A percentile compares a stretch with the other conserved stretches of the same genome.
These are phyloP conservation scores for Xerocomus potaroensis DNA, from an alignment of 768 basidiomycete genomes.

Conservation along the genomic window DNA sequence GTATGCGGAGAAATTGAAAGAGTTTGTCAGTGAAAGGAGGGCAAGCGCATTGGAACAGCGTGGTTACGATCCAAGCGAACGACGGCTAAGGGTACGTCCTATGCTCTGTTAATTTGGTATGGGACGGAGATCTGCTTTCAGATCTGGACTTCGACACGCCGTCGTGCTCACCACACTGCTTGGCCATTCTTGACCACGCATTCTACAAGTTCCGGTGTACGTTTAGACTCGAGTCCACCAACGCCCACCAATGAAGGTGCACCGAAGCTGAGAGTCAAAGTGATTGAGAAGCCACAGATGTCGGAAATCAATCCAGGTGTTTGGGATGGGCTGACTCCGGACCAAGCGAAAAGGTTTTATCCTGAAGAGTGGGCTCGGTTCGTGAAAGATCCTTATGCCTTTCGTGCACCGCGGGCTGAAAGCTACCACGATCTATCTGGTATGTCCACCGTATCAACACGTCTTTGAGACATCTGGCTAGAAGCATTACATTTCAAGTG, in stretches of 20 bases:
- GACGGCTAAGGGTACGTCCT: conserved; percentile 61
- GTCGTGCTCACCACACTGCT: conserved; percentile 91
- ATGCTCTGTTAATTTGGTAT: not conserved
- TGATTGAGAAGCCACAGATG: conserved; percentile 96
- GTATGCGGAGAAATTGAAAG: conserved; percentile 84
- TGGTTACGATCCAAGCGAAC: conserved; percentile 56
- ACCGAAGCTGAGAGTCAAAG: conserved; percentile 56
- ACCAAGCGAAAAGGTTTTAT: conserved; percentile 85
- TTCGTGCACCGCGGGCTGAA: conserved; percentile 89
- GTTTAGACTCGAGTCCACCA: conserved; percentile 5
- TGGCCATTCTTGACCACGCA: conserved; percentile 76
- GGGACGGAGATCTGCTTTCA: conserved; percentile 27
- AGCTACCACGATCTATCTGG: conserved; percentile 95
- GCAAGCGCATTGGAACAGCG: conserved; percentile 71
- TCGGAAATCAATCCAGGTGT: conserved; percentile 96
- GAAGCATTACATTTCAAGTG: conserved; percentile 44
- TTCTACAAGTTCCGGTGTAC: conserved; percentile 10
- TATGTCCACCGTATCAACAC: conserved; percentile 29
- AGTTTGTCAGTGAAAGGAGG: conserved; percentile 84
- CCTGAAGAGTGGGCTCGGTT: conserved; percentile 94
- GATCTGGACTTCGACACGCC: conserved; percentile 97
- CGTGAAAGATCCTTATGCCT: conserved; percentile 88
- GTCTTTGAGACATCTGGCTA: not conserved
- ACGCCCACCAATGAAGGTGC: conserved; percentile 4
- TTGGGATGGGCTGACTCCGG: conserved; percentile 93